Percentiles rank a stretch among this genome's conserved stretches.
phyloP scores from a whole-genome alignment of 805 yeast genomes.

The Hanseniaspora nectarophila region DNA sequence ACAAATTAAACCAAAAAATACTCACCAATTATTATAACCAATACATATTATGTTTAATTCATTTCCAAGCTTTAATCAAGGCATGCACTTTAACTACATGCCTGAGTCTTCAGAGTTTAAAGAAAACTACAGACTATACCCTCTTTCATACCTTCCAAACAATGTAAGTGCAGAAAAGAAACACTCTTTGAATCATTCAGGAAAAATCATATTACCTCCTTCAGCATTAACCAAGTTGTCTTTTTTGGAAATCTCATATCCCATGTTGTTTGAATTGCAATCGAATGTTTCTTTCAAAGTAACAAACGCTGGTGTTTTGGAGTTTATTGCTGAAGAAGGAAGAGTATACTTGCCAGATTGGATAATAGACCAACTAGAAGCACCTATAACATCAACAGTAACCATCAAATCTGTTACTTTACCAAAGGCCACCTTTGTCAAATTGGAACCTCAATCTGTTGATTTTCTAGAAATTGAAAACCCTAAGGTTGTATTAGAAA shows the following conservation, averaged over 20 bases:
- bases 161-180: slow-evolving; percentile 33
- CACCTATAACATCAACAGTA: slow-evolving; percentile 70
- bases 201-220: slow-evolving; percentile 89
- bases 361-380: slow-evolving; percentile 74
- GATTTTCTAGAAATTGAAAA: slow-evolving; percentile 88
- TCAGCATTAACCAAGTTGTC: slow-evolving; percentile 81
- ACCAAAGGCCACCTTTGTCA: slow-evolving; percentile 78
- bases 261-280: slow-evolving; percentile 78
- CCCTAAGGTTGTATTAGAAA: slow-evolving; percentile 93
- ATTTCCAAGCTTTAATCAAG: slow-evolving; percentile 28
- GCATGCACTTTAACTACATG: slow-evolving; percentile 23
- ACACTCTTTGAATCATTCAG: slow-evolving; percentile 81
- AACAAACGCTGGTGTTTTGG: slow-evolving; percentile 90
- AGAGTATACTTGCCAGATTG: slow-evolving; percentile 88
- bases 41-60: slow-evolving; percentile 23
- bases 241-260: slow-evolving; percentile 84
- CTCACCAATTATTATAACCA: neutral
- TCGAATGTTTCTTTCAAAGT: slow-evolving; percentile 48
- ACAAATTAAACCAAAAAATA: neutral
- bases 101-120: slow-evolving; percentile 45
- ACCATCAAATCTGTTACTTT: slow-evolving; percentile 66
- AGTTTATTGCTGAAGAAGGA: slow-evolving; percentile 95
- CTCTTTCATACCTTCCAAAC: slow-evolving; percentile 65
- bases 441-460: slow-evolving; percentile 87
- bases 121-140: slow-evolving; percentile 85